These are phyloP conservation scores for Vigna mungo DNA, from an alignment of 306 rosid genomes.

Conservation along the genomic window DNA sequence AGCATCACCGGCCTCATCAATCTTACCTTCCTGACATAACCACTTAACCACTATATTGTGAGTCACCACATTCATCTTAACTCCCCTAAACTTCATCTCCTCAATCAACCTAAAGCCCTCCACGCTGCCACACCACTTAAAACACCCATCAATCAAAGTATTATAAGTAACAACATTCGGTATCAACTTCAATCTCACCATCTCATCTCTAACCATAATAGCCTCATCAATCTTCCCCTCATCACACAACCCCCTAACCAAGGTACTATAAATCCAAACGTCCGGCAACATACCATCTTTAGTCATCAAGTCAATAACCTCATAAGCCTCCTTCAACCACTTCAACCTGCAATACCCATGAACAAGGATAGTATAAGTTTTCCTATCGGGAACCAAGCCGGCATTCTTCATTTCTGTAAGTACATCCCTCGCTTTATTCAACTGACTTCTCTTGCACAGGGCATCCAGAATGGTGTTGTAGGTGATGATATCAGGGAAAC, in stretches of 20 bases:
- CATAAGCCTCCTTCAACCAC: conserved; percentile 74
- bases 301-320: conserved; percentile 76
- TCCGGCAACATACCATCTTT: conserved; percentile 57
- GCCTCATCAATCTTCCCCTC: conserved; percentile 81
- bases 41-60: conserved; percentile 83
- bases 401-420: conserved; percentile 64
- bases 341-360: conserved; percentile 82
- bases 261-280: conserved; percentile 82
- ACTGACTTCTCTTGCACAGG: conserved; percentile 63
- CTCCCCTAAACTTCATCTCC: conserved; percentile 69
- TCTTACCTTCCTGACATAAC: conserved; percentile 80
- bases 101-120: conserved; percentile 65
- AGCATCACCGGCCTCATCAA: conserved; percentile 60
- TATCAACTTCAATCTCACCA: conserved; percentile 64
- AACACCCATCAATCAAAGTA: conserved; percentile 80
- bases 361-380: conserved; percentile 74
- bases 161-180: conserved; percentile 88
- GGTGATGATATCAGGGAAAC: conserved; percentile 72
- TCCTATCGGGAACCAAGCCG: conserved; percentile 66
- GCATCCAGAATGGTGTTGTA: conserved; percentile 75
- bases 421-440: conserved; percentile 65
- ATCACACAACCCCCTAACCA: conserved; percentile 72
- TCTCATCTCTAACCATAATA: conserved; percentile 65
- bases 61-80: conserved; percentile 66
- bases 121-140: conserved; percentile 47